Conservation (phyloP, 495 filamentous ascomycete species). For the Lineolata rhizophorae region DNA sequence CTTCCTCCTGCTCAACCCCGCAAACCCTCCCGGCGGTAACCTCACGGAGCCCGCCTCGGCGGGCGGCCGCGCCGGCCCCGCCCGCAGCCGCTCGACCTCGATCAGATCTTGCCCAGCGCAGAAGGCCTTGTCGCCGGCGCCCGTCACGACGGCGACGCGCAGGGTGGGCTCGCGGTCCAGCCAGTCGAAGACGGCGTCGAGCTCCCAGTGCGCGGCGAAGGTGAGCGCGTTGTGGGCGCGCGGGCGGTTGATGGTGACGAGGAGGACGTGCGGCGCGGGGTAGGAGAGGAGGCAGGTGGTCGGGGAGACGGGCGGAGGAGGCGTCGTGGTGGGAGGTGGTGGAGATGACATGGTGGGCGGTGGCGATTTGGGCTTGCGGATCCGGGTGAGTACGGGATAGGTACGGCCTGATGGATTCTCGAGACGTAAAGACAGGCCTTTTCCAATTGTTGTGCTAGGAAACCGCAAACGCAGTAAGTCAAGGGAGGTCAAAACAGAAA, state of each 20-base stretch:
- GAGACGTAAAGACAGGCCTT: too few species aligned
- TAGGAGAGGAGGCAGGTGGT: slow-evolving; percentile 11
- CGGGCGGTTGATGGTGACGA: slow-evolving; percentile 15
- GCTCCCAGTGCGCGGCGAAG: slow-evolving; percentile 27
- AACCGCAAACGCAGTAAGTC: too few species aligned
- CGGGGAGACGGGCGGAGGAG: slow-evolving; percentile 10
- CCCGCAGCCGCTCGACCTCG: slow-evolving; percentile 9
- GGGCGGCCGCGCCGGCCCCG: too few species aligned
- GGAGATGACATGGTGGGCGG: too few species aligned
- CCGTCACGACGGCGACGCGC: slow-evolving; percentile 32
- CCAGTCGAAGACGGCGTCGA: slow-evolving; percentile 31
- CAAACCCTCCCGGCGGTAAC: slow-evolving; percentile 9
- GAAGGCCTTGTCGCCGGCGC: slow-evolving; percentile 29
- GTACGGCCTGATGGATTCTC: too few species aligned
- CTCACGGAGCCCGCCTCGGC: slow-evolving; percentile 4
- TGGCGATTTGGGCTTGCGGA: too few species aligned
- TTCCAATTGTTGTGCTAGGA: too few species aligned
- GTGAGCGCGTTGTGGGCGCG: slow-evolving; percentile 13
- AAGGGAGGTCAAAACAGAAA: too few species aligned
- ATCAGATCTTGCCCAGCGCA: slow-evolving; percentile 35
- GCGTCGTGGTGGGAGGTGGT: too few species aligned
- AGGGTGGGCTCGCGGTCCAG: slow-evolving; percentile 31
- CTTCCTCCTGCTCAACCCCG: slow-evolving; percentile 9
- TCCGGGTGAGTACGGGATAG: too few species aligned
- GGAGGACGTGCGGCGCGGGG: slow-evolving; percentile 12